Evolutionary conservation across 495 filamentous ascomycete species (phyloP).

Genomic region (Symbiotaphrina buchneri): DNA sequence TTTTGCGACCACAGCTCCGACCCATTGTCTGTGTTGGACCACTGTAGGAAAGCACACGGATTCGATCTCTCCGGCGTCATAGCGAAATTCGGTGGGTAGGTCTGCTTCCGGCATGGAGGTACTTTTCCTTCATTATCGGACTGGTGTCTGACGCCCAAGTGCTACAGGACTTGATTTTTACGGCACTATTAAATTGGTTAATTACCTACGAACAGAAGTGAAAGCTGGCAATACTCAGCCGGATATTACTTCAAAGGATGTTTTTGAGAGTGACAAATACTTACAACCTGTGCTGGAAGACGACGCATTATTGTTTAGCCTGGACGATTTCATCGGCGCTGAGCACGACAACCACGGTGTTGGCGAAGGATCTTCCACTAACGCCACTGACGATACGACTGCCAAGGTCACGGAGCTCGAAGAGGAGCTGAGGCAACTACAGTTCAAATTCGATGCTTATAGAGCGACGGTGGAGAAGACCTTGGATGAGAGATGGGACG

Average conservation of each 20-base stretch:
- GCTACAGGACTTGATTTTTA: conserved; percentile 53
- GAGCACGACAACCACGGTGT: conserved; percentile 11
- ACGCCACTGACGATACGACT: conserved; percentile 18
- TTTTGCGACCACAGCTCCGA: conserved; percentile 40
- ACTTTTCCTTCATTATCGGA: background rate
- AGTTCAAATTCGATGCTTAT: conserved; percentile 50
- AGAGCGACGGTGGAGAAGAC: conserved; percentile 43
- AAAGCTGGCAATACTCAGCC: conserved; percentile 26
- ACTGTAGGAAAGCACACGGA: conserved; percentile 45
- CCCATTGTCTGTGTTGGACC: conserved; percentile 39
- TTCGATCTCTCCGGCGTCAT: conserved; percentile 52
- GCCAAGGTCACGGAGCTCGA: conserved; percentile 34
- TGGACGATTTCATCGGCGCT: conserved; percentile 47
- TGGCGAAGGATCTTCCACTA: conserved; percentile 10
- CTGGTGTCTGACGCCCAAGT: conserved; percentile 1
- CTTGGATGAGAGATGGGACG: conserved; percentile 43
- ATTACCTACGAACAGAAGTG: conserved; percentile 43
- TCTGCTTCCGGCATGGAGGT: conserved; percentile 1
- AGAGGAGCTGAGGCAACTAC: conserved; percentile 47
- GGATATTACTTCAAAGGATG: conserved; percentile 27
- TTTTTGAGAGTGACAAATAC: conserved; percentile 52
- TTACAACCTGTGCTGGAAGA: conserved; percentile 75
- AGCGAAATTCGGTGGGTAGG: conserved; percentile 33
- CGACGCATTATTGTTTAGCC: conserved; percentile 61
- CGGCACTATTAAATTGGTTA: conserved; percentile 63